Evolutionary conservation across 306 rosid genomes (phyloP), one percentile per base, ranked within the genome.

Genomic region (Cucurbita ficifolia): DNA sequence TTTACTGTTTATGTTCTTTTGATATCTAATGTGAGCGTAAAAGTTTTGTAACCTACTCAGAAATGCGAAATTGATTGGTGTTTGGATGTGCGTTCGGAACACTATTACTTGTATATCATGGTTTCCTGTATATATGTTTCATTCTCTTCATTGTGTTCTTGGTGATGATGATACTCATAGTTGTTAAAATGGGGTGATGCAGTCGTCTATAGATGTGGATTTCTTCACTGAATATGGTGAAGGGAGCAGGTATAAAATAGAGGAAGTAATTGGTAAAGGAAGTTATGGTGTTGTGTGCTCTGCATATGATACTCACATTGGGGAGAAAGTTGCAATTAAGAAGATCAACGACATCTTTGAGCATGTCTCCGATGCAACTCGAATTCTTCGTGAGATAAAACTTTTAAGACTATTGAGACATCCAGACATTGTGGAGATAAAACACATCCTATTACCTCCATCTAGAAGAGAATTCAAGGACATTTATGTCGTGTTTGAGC

Each of bases 261-360:
- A 95, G 88, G 99, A 95, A 86, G 99, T 95, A 69, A 95, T 95
- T 82, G 97, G 99, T 65, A 95, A 95, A 85, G 99, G 97, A 86
- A 91, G 97, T 83, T 95, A 95, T 78, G 99, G 99, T 33, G 97
- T 95, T 79, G 99, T 95, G 76, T 95, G 99, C 80, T 95, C 99
- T 73, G 97, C 99, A 71, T 95, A 85, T 71, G 97, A 95, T 83
- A 75, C 93, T 48, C 97, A 89, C 73, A 84, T 90, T 7, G 96
- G 97, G 50, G 99, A 95, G 36, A 95, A 95, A 77, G 99, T 95
- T 40, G 99, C 99, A 7, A 95, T 95, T 53, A 95, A 95, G 87
- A 95, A 95, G 82, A 95, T 95, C 80, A 95, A 95, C 67, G 99
- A 95, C 81, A 95, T 95, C 81, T 95, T 95, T 79, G 99, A 95